Evolutionary conservation across 306 rosid genomes (phyloP).

Genomic region (Astragalus glycyphyllos): DNA sequence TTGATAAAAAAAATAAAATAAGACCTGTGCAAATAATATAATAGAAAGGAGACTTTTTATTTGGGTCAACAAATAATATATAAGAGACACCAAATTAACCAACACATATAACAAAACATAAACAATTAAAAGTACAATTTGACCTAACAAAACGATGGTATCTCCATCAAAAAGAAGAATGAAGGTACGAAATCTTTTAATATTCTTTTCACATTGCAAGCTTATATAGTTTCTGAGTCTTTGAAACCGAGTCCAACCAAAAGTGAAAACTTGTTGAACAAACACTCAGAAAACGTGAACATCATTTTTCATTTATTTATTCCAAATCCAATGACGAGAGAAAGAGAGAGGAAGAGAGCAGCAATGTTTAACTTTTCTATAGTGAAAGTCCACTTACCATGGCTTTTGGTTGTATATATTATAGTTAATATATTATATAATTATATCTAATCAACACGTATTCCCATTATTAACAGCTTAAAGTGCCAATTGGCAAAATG

Average conservation of each 20-base stretch:
- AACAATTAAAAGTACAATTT: too few species aligned
- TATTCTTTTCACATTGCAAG: not conserved
- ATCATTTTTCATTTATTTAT: too few species aligned
- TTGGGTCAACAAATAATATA: too few species aligned
- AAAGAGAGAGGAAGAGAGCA: not conserved
- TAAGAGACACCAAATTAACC: too few species aligned
- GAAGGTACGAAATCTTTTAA: not conserved
- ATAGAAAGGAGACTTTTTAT: too few species aligned
- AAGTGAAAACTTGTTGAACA: slow-evolving; percentile 22
- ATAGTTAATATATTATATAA: not conserved
- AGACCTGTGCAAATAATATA: too few species aligned
- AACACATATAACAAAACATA: too few species aligned
- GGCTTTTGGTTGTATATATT: not conserved
- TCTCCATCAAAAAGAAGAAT: too few species aligned
- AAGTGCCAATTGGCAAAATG: not conserved
- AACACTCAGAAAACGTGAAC: not conserved
- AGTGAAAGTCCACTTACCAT: not conserved
- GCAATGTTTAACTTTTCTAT: not conserved
- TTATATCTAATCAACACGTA: not conserved
- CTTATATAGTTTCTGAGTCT: not conserved
- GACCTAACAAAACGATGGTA: too few species aligned
- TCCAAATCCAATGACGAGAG: too few species aligned
- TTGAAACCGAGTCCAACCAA: not conserved
- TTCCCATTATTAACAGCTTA: not conserved
- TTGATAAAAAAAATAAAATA: too few species aligned